Evolutionary conservation across 176 grass and related monocot species (phyloP).

Genomic region (Areca catechu): DNA sequence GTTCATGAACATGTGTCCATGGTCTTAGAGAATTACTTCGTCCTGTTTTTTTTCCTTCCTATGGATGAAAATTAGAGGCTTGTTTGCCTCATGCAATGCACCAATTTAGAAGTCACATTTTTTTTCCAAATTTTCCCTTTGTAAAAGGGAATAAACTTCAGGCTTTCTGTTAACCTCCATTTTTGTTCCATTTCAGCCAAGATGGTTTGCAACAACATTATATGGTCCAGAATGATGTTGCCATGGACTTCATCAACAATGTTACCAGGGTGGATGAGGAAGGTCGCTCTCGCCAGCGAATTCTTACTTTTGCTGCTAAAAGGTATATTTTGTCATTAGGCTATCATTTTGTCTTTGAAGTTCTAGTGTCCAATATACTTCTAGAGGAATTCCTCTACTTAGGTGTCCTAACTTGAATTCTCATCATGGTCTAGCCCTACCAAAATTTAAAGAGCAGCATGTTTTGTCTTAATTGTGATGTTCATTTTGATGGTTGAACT

Average conservation of each 20-base stretch:
- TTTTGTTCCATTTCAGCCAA: conserved; percentile 36
- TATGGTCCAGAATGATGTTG: conserved; percentile 40
- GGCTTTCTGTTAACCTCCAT: conserved; percentile 44
- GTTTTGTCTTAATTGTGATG: not conserved
- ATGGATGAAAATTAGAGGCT: no score
- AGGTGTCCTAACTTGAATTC: no score
- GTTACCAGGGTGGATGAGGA: conserved; percentile 94
- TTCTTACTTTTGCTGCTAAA: conserved; percentile 99
- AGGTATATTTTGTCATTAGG: conserved; percentile 35
- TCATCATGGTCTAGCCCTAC: no score
- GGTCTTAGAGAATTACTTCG: no score
- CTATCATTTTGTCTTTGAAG: conserved; percentile 4
- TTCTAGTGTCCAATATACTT: no score
- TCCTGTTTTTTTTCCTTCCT: no score
- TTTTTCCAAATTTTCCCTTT: conserved; percentile 1
- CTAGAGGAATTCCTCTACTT: no score
- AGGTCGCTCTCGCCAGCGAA: conserved; percentile 87
- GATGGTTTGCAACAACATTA: no score
- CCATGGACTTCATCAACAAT: conserved; percentile 90
- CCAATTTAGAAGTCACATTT: no score
- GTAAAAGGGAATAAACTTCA: conserved; percentile 25
- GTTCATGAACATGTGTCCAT: no score
- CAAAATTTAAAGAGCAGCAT: no score
- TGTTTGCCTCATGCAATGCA: no score
- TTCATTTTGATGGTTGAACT: conserved; percentile 12